These are phyloP conservation scores for Myxozyma mucilagina DNA, from an alignment of 805 yeast species.

Conservation along the genomic window DNA sequence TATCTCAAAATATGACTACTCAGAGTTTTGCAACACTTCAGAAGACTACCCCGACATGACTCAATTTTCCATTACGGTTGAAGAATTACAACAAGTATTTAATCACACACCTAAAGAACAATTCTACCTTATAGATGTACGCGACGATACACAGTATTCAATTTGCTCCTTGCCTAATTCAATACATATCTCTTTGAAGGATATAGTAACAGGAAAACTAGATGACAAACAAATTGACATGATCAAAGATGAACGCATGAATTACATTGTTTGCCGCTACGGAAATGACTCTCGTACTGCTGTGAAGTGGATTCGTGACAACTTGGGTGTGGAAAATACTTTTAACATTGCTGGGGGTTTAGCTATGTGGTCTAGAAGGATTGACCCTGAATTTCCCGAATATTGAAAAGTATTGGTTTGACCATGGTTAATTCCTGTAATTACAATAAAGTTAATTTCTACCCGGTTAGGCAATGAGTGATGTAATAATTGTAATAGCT, in stretches of 20 bases:
- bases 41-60: slow-evolving; percentile 49
- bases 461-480: too few relatives aligned
- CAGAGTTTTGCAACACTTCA: slow-evolving; percentile 69
- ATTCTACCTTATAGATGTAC: slow-evolving; percentile 65
- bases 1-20: slow-evolving; percentile 60
- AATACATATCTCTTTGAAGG: slow-evolving; percentile 59
- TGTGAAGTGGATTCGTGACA: slow-evolving; percentile 54
- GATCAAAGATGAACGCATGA: slow-evolving; percentile 15
- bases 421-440: too few relatives aligned
- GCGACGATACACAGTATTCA: slow-evolving; percentile 74
- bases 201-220: slow-evolving; percentile 22
- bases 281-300: slow-evolving; percentile 93
- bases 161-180: slow-evolving; percentile 64
- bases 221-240: slow-evolving; percentile 1
- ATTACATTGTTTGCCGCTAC: slow-evolving; percentile 70
- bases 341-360: slow-evolving; percentile 81
- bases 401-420: slow-evolving; percentile 45
- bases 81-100: slow-evolving; percentile 37
- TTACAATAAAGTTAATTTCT: too few relatives aligned
- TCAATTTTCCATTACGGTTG: slow-evolving; percentile 51
- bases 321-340: slow-evolving; percentile 51
- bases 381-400: slow-evolving; percentile 63
- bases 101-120: background rate
- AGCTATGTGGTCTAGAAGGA: slow-evolving; percentile 59
- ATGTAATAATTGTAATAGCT: too few relatives aligned